Evolutionary conservation across 176 grass and related monocot genomes (phyloP), one percentile per base, ranked within the genome.

Genomic region (Bonia amplexicaulis): DNA sequence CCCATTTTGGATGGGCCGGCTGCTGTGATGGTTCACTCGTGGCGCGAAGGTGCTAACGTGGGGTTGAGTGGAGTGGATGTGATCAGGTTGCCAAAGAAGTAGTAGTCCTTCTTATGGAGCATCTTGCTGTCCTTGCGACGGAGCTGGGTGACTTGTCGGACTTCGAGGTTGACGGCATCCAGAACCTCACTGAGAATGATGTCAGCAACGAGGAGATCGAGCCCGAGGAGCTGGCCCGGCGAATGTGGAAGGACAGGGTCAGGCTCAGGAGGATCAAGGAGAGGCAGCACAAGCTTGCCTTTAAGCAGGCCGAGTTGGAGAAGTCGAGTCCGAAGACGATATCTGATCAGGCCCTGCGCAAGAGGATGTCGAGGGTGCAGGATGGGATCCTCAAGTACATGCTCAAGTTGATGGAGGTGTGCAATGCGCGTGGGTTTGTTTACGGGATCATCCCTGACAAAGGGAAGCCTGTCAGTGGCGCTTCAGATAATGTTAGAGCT

Each of bases 381-480:
- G 96, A 96, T 19, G 96, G 96, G 55, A 99, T 99, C 19, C 91
- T 99, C 66, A 99, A 96, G 85, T 96, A 99, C 83, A 99, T 99
- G 96, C 81, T 99, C 77, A 99, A 99, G 81, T 59, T 99, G 65
- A 92, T 99, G 93, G 84, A 96, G 78, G 96, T 99, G 79, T 99
- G 96, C 82, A 91, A 94, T 63, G 96, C 89, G 0, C 91, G 93
- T 0, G 96, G 93, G 29, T 99, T 99, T 17, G 91, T 99, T 6
- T 99, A 99, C 5, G 96, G 96, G 74, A 94, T 99, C 65, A 94
- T 99, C 67, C 93, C 93, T 4, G 91, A 96, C 11, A 96, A 99
- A 74, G 96, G 96, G 47, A 99, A 99, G 85, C 93, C 96, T 23
- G 91, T 99, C 5, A 94, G 93, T 12, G 96, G 96, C 0, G 90